Evolutionary conservation across 805 yeast species (phyloP), one percentile per base, ranked within the genome.

Genomic region (Candida andamanensis): DNA sequence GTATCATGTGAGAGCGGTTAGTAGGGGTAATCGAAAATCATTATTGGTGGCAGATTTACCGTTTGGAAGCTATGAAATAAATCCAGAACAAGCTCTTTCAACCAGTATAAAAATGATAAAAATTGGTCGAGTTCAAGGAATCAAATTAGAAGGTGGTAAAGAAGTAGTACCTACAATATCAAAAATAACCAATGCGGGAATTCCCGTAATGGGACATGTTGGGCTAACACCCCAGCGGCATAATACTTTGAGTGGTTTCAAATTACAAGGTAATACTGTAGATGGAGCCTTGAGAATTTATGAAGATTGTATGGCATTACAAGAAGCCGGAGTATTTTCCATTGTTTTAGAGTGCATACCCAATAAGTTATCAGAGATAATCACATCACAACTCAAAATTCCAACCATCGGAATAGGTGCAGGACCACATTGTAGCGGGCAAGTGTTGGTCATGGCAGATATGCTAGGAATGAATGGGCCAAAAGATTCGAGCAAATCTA

Each of bases 391-490:
- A 10, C 52, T 87, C 19, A 30, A 52, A 1, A 66, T 90, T 1
- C 97, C 97, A 0, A 84, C 94, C 1, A 87, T 90, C 43, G 98
- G 98, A 3, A 90, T 90, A 29, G 98, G 98, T 4, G 96, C 97
- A 0, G 97, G 98, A 1, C 74, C 77, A 15, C 60, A 61, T 6
- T 80, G 90, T 6, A 74, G 84, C 21, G 97, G 95, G 0, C 97
- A 92, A 55, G 95, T 90, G 1, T 67, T 90, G 23, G 98, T 90
- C 0, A 78, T 83, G 54, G 74, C 85, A 4, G 98, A 90, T 52
- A 49, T 85, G 58, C 60, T 90, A 19, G 96, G 96, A 1, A 74
- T 80, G 84, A 63, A 66, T 30, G 76, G 76, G 26, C 69, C 70
- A 0, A 64, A 60, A 27, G 47, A 45, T n/a, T 28, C 46, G 7